Percentiles rank a stretch among this genome's conserved stretches.
phyloP scores from a whole-genome alignment of 345 rosid species.

The Arabis alpina region DNA sequence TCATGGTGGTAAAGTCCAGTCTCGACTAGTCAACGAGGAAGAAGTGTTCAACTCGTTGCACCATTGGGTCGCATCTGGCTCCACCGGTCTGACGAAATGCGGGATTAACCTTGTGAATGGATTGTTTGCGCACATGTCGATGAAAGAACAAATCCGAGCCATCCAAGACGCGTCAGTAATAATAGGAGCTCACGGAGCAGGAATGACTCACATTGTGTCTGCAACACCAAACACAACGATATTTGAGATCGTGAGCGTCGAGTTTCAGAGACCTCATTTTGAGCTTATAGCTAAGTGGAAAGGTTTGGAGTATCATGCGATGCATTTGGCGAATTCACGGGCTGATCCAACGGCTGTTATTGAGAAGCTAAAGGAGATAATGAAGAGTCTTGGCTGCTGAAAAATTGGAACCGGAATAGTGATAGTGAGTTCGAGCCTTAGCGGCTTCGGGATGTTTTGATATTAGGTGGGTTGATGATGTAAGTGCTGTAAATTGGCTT shows the following conservation, averaged over 20 bases:
- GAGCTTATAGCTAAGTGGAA: constrained; percentile 83
- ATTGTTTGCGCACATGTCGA: constrained; percentile 83
- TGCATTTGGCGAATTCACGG: constrained; percentile 65
- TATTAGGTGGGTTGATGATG: constrained; percentile 14
- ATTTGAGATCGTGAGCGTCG: constrained; percentile 70
- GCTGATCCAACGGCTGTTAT: constrained; percentile 63
- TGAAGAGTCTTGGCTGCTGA: constrained; percentile 67
- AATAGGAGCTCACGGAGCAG: constrained; percentile 97
- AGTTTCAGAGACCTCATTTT: constrained; percentile 82
- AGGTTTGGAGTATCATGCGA: constrained; percentile 88
- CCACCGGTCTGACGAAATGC: constrained; percentile 53
- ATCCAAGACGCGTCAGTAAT: constrained; percentile 95
- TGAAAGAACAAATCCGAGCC: constrained; percentile 85
- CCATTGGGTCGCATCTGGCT: constrained; percentile 56
- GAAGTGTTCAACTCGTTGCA: constrained; percentile 71
- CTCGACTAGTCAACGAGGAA: constrained; percentile 84
- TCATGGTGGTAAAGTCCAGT: constrained; percentile 76
- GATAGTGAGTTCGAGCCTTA: constrained; percentile 10
- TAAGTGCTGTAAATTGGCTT: constrained; percentile 32
- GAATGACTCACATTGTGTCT: constrained; percentile 87
- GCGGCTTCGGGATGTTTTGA: constrained; percentile 15
- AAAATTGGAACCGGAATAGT: neutral
- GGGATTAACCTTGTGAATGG: constrained; percentile 83
- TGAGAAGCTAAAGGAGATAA: constrained; percentile 53
- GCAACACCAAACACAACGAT: constrained; percentile 84